A percentile compares a stretch with the other conserved stretches of the same genome.
phyloP scores from a whole-genome alignment of 1,284 basidiomycete genomes.

The Boletus hoseneyae region DNA sequence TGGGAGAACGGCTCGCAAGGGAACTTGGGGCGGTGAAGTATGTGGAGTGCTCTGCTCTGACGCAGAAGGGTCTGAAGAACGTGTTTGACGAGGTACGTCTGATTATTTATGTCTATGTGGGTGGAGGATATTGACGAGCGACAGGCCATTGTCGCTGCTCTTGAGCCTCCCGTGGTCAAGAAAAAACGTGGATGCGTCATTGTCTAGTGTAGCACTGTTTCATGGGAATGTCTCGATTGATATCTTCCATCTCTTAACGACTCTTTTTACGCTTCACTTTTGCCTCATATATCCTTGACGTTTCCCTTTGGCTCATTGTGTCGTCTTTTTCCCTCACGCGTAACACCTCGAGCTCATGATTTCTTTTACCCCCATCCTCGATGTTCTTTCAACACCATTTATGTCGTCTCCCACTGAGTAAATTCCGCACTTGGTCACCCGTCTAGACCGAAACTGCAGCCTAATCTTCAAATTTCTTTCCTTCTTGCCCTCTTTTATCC shows the following conservation, averaged over 20 bases:
- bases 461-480: conserved; percentile 24
- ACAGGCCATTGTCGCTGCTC: conserved; percentile 96
- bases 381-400: conserved; percentile 19
- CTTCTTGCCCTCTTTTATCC: conserved; percentile 11
- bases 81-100: conserved; percentile 93
- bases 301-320: conserved; percentile 25
- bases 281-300: conserved; percentile 39
- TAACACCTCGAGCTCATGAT: conserved; percentile 27
- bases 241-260: conserved; percentile 37
- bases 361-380: conserved; percentile 24
- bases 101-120: background rate
- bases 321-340: conserved; percentile 13
- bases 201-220: conserved; percentile 51
- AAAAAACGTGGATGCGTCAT: conserved; percentile 83
- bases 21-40: conserved; percentile 99
- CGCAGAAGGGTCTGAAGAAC: conserved; percentile 99
- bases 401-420: conserved; percentile 27
- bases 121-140: conserved; percentile 4
- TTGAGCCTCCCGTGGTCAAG: conserved; percentile 93
- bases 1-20: conserved; percentile 90
- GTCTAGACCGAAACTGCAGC: conserved; percentile 27
- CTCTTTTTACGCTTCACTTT: conserved; percentile 29
- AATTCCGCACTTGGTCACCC: conserved; percentile 22
- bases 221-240: conserved; percentile 30
- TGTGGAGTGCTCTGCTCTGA: conserved; percentile 98